Conservation (phyloP, 2,329 filamentous ascomycete genomes). For the Madurella fahalii region DNA sequence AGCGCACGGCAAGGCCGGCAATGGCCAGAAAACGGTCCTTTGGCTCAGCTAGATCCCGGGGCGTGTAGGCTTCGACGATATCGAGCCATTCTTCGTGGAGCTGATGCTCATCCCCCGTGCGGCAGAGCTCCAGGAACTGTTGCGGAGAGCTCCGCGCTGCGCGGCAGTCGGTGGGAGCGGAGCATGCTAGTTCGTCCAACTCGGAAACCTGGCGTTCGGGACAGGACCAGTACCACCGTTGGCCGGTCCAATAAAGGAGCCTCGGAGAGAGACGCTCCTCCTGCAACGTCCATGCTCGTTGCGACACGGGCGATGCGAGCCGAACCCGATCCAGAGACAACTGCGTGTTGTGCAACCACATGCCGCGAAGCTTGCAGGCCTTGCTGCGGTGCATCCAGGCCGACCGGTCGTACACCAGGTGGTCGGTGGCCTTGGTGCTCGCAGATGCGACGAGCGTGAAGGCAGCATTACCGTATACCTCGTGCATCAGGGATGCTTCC, state of each 20-base stretch:
- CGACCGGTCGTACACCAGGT: slow-evolving; percentile 17
- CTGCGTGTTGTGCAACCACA: slow-evolving; percentile 22
- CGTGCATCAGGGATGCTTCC: slow-evolving; percentile 26
- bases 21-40: slow-evolving; percentile 28
- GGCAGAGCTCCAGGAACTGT: slow-evolving; percentile 24
- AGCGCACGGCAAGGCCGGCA: slow-evolving; percentile 26
- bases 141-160: slow-evolving; percentile 22
- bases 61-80: slow-evolving; percentile 26
- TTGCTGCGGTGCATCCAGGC: slow-evolving; percentile 25
- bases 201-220: slow-evolving; percentile 22
- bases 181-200: slow-evolving; percentile 10
- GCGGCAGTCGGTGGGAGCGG: background rate
- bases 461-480: slow-evolving; percentile 27
- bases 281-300: slow-evolving; percentile 27
- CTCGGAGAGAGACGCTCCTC: slow-evolving; percentile 27
- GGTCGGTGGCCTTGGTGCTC: slow-evolving; percentile 26
- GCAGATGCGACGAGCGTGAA: slow-evolving; percentile 26
- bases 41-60: slow-evolving; percentile 23
- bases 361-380: slow-evolving; percentile 22
- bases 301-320: slow-evolving; percentile 21
- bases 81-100: slow-evolving; percentile 28
- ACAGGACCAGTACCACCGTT: slow-evolving; percentile 28
- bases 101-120: slow-evolving; percentile 18
- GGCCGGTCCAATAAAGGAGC: slow-evolving; percentile 26
- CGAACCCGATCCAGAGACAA: slow-evolving; percentile 22